Base-by-base conservation (phyloP, 2,329 filamentous ascomycete genomes). In the Juglanconis oblonga region DNA sequence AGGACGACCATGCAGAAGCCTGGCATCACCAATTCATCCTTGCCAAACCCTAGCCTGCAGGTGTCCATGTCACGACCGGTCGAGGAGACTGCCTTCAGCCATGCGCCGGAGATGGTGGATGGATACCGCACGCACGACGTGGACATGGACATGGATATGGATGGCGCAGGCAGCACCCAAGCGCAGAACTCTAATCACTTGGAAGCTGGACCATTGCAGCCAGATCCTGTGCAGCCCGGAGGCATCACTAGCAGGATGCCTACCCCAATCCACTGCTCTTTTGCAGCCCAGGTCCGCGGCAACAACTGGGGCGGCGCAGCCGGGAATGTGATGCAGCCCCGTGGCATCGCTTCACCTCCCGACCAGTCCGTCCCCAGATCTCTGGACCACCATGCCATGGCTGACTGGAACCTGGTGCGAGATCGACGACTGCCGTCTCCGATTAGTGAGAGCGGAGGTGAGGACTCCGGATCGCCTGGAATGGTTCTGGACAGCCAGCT, bases 241-340 rank as follows among this genome's bases (percentile, higher is more conserved):
- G 73, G 67, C 59, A 66, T 73, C 50, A 74, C 74, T 24, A 76
- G 77, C 59, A 81, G 83, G 52, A 79, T 86, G 71, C 83, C 83
- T 2, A 86, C 84, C 2, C 83, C 83, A 2, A 85, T 86, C n/a
- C 79, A 85, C 64, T 80, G 81, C 62, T 82, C 73, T 54, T 86
- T 86, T 67, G 79, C 81, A 1, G 77, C 78, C 2, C 82, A 86
- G 67, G 74, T 84, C 31, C 77, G 80, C 58, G 81, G 81, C n/a
- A 79, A 79, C 64, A 78, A 77, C 64, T 78, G 80, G 75, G 75
- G 75, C 65, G 65, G 74, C 53, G 59, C 75, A 59, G 68, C 72
- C 56, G 67, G 74, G 59, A 69, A 71, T 63, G 59, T 67, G 57
- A 64, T 70, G 68, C 68, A 65, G 53, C 65, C 64, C 10, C 76